Percentiles rank a stretch among this genome's conserved stretches.
These are phyloP conservation scores for Monosporascus sp. DNA, from an alignment of 2,329 filamentous ascomycete species.

Conservation along the genomic window DNA sequence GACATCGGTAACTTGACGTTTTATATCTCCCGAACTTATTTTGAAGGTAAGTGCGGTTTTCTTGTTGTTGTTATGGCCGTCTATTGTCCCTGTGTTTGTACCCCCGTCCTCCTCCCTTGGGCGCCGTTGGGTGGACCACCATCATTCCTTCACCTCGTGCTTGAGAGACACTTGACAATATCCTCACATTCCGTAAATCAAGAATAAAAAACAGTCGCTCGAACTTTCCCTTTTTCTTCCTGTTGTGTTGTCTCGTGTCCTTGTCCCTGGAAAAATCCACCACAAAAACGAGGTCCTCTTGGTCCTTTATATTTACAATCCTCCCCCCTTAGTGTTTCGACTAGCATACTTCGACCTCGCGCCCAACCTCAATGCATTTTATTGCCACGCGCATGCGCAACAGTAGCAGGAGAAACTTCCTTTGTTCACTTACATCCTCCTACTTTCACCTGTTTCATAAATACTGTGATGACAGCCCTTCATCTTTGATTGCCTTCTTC, in stretches of 20 bases:
- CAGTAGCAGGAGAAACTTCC: neutral
- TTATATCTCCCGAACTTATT: too few relatives aligned
- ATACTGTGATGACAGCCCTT: conserved; percentile 15
- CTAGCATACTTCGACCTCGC: neutral
- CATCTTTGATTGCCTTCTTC: conserved; percentile 5
- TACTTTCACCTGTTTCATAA: conserved; percentile 7
- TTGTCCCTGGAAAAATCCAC: neutral
- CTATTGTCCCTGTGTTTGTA: too few relatives aligned
- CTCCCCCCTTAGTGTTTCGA: neutral
- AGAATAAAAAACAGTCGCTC: neutral
- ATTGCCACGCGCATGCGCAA: neutral
- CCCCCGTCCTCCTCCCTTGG: too few relatives aligned
- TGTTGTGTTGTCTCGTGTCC: neutral
- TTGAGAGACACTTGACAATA: neutral
- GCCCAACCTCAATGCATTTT: neutral
- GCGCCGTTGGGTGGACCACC: neutral
- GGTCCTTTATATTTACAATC: neutral
- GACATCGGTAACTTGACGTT: too few relatives aligned
- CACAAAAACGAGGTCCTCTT: neutral
- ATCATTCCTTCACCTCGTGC: neutral
- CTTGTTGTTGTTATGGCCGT: too few relatives aligned
- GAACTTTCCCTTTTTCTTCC: neutral
- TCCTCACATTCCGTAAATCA: neutral
- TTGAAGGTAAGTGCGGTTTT: too few relatives aligned
- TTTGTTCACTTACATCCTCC: neutral